Conservation (phyloP, 331 rosid genomes). For the Telfairia occidentalis region DNA sequence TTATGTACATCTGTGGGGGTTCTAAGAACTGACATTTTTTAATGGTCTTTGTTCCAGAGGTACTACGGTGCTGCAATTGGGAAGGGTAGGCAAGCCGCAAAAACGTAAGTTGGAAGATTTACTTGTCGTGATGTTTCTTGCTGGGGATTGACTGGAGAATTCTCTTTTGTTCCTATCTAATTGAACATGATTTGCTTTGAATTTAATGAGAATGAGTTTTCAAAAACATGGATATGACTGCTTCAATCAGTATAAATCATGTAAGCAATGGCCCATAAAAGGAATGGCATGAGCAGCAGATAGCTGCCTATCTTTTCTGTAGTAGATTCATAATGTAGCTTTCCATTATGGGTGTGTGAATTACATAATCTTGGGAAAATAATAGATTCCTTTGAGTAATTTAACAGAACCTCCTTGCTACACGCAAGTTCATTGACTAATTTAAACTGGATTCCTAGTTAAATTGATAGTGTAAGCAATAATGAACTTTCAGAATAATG, state of each 20-base stretch:
- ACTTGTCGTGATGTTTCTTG: background rate
- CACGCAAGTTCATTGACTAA: background rate
- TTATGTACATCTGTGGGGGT: background rate
- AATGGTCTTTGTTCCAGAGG: constrained; percentile 36
- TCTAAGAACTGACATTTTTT: constrained; percentile 21
- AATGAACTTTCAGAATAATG: background rate
- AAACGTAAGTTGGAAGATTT: constrained; percentile 53
- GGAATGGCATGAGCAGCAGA: background rate
- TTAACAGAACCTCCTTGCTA: background rate
- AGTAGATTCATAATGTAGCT: background rate
- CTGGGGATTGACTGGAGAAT: background rate
- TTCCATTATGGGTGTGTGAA: background rate
- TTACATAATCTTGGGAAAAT: background rate
- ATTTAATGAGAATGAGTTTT: background rate
- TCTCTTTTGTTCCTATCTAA: background rate
- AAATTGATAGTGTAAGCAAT: background rate
- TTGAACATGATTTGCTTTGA: background rate
- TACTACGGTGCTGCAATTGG: constrained; percentile 99
- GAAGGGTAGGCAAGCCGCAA: constrained; percentile 96
- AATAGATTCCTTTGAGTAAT: background rate
- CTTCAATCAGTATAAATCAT: background rate
- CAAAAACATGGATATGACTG: background rate
- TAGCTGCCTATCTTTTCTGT: background rate
- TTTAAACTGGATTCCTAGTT: background rate
- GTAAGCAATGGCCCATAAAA: background rate